phyloP scores from a whole-genome alignment of 768 basidiomycete genomes.

The Amanita fuliginea region DNA sequence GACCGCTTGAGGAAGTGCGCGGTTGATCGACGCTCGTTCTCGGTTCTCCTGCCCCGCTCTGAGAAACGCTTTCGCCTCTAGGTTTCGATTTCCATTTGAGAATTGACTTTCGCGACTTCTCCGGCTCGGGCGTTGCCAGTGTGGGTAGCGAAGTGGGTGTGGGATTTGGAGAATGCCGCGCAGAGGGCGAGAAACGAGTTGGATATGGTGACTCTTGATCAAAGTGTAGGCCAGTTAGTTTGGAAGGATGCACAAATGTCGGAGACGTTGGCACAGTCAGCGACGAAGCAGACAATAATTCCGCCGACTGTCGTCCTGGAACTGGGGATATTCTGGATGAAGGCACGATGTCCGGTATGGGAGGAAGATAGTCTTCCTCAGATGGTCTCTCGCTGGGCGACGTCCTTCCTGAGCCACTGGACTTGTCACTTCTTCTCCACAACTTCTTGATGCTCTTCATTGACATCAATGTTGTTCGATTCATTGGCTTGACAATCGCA shows the following conservation, averaged over 20 bases:
- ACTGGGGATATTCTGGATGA: constrained; percentile 15
- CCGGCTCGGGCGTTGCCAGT: constrained; percentile 22
- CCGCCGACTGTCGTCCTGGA: constrained; percentile 13
- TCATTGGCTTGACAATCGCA: constrained; percentile 17
- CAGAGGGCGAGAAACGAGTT: constrained; percentile 19
- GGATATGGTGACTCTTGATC: constrained; percentile 71
- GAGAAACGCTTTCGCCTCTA: constrained; percentile 16
- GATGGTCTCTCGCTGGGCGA: constrained; percentile 28
- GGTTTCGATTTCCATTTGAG: constrained; percentile 50
- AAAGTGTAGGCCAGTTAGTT: constrained; percentile 44
- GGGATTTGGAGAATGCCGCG: constrained; percentile 16
- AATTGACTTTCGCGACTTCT: constrained; percentile 59
- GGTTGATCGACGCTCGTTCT: constrained; percentile 1
- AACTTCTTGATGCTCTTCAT: constrained; percentile 66
- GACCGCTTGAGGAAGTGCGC: constrained; percentile 11
- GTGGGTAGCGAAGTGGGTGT: constrained; percentile 17
- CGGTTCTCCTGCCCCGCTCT: background rate
- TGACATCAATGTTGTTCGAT: constrained; percentile 50
- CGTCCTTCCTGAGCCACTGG: constrained; percentile 18
- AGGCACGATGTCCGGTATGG: constrained; percentile 16
- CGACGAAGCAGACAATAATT: background rate
- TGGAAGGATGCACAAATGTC: background rate
- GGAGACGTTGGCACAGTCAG: background rate
- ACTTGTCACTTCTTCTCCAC: constrained; percentile 66
- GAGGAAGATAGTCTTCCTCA: constrained; percentile 25